Evolutionary conservation across 116 monocot genomes (phyloP), one percentile per base, ranked within the genome.

Genomic region (Dioscorea cayenensis): DNA sequence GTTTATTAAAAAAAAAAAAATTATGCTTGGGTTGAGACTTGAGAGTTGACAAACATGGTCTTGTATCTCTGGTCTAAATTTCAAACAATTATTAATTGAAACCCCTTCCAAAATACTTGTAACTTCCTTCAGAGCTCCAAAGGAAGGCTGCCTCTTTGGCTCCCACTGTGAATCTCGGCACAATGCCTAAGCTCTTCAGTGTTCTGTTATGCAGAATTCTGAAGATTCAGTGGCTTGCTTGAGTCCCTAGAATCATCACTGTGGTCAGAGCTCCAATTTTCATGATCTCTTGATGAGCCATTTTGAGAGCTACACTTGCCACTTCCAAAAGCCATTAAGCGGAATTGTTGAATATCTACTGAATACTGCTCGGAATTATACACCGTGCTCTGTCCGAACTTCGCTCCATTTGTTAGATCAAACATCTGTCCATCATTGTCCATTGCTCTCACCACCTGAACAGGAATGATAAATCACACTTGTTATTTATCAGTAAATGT

Each of bases 361-460:
- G 87, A 71, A 60, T 83, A 80, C 58, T 90, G 79, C 12, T 71
- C 63, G 3, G 87, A 80, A 66, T 83, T 75, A 52, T 75, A 89
- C 14, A 77, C 75, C 7, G 78, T 84, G 72, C 95, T 95, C 74
- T 95, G 85, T 28, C 95, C 95, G 36, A 75, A 77, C 73, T 79
- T 90, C 14, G 85, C 74, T 9, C 89, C 93, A 21, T 89, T 92
- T 38, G 75, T 82, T 35, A 93, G 69, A 66, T 90, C 87, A 7
- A 76, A 10, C n/a, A 84, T 75, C 32, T 73, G 73, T 9, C 83
- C 86, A 28, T 72, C 85, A 25, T 23, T 63, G 28, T 95, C 95
- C 65, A 95, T 64, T 63, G 95, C 84, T 68, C 91, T 83, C 69
- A 81, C 67, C 61, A 95, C 92, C 95, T 95, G 63, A 22, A 36